phyloP scores from a whole-genome alignment of 2,329 filamentous ascomycete species.

The Pestalotiopsis sp. region DNA sequence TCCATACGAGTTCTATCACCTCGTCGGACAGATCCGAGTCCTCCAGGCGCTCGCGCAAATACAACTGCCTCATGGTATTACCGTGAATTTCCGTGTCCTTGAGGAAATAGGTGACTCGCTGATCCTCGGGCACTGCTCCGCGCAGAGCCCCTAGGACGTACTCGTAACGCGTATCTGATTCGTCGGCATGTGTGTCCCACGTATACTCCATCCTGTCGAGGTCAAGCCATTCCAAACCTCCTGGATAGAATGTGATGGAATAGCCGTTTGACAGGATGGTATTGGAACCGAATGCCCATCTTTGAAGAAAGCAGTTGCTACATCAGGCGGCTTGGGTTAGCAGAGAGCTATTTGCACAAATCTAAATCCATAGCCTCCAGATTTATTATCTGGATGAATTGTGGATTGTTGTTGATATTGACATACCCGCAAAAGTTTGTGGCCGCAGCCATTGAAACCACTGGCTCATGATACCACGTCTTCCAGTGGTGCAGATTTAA shows the following conservation, averaged over 20 bases:
- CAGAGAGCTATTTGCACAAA: not conserved
- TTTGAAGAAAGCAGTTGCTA: conserved; percentile 55
- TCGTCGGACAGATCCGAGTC: conserved; percentile 45
- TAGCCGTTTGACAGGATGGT: conserved; percentile 60
- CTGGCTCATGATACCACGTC: conserved; percentile 45
- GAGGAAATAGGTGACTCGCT: not conserved
- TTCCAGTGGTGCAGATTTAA: conserved; percentile 67
- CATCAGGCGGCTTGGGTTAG: not conserved
- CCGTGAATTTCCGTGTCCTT: not conserved
- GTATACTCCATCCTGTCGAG: conserved; percentile 55
- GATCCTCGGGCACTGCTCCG: not conserved
- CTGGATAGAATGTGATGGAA: conserved; percentile 52
- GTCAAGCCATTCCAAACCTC: conserved; percentile 40
- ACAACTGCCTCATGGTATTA: conserved; percentile 51
- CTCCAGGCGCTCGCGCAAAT: conserved; percentile 47
- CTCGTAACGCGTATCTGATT: not conserved
- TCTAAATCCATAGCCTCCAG: not conserved
- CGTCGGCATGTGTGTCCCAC: conserved; percentile 25
- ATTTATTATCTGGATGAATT: not conserved
- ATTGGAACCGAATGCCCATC: conserved; percentile 50
- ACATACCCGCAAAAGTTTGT: conserved; percentile 52
- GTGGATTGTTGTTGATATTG: not conserved
- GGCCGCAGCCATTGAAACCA: conserved; percentile 52
- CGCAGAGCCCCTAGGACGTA: not conserved
- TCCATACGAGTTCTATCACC: conserved; percentile 52